Evolutionary conservation across 2,329 filamentous ascomycete species (phyloP).

Genomic region (Fusarium circinatum): DNA sequence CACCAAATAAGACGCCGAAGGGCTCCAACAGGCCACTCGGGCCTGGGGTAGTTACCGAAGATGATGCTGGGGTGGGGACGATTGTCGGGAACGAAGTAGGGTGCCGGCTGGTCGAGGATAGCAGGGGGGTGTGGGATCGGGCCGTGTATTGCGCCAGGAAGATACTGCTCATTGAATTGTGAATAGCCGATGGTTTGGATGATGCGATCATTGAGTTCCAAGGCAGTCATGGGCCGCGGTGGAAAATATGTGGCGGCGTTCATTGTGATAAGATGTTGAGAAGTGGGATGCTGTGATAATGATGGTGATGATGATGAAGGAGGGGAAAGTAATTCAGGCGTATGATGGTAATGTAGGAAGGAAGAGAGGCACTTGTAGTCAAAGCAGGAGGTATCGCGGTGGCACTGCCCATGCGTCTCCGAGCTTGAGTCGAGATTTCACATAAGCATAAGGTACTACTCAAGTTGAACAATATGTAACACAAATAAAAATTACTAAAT

Average conservation of each 20-base stretch:
- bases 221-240: not conserved
- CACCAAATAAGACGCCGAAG: fast-evolving
- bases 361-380: not conserved
- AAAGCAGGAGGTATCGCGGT: not conserved
- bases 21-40: fast-evolving
- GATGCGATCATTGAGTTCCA: not conserved
- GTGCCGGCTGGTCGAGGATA: too few relatives aligned
- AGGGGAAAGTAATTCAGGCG: fast-evolving
- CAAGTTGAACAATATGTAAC: not conserved
- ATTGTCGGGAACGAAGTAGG: fast-evolving
- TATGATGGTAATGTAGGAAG: fast-evolving
- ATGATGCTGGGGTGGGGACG: too few relatives aligned
- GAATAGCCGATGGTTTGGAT: not conserved
- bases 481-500: not conserved
- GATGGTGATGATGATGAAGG: not conserved
- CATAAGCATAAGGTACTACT: not conserved
- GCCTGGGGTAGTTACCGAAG: not conserved
- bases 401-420: not conserved
- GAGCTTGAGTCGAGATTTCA: not conserved
- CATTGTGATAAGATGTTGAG: not conserved
- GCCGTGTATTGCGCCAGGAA: not conserved
- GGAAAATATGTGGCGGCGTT: fast-evolving
- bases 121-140: not conserved
- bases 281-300: not conserved
- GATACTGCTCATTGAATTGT: not conserved